Conservation (phyloP, 2,329 filamentous ascomycete species). For the Aspergillus glaucus region DNA sequence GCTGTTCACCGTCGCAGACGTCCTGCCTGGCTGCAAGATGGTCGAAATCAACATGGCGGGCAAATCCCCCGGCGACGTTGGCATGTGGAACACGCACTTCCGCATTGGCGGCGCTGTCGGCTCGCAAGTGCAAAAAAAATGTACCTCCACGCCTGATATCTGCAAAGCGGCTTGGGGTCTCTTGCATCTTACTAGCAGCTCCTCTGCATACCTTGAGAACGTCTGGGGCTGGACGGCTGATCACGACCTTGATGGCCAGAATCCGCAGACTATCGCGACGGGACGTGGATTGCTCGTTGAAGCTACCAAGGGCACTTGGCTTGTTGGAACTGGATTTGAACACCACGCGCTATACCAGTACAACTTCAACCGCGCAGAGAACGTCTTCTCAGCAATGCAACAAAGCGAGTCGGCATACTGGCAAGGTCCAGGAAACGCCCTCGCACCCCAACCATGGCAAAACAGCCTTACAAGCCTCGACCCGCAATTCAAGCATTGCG, state of each 20-base stretch:
- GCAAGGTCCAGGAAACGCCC: constrained; percentile 26
- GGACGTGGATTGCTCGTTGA: constrained; percentile 39
- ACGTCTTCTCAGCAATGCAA: constrained; percentile 36
- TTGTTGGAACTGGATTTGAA: constrained; percentile 42
- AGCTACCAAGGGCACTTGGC: constrained; percentile 38
- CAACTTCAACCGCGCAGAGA: constrained; percentile 38
- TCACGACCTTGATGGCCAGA: constrained; percentile 43
- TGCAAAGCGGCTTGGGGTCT: constrained; percentile 47
- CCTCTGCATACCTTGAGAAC: constrained; percentile 50
- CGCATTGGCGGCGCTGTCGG: constrained; percentile 43
- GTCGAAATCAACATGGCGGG: constrained; percentile 49
- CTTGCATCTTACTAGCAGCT: constrained; percentile 44
- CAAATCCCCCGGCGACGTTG: constrained; percentile 43
- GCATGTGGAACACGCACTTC: constrained; percentile 44
- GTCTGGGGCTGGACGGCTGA: constrained; percentile 45
- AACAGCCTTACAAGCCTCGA: constrained; percentile 16
- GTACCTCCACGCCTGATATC: constrained; percentile 22
- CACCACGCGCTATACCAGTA: constrained; percentile 46
- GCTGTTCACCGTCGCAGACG: constrained; percentile 45
- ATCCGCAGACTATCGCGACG: constrained; percentile 25
- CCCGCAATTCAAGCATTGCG: constrained; percentile 23
- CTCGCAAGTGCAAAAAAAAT: constrained; percentile 34
- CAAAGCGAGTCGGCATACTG: constrained; percentile 30
- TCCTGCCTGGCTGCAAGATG: constrained; percentile 39
- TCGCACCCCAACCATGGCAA: constrained; percentile 24